Base-by-base conservation (phyloP, 805 yeast species). In the Metschnikowia baotianmanensis region DNA sequence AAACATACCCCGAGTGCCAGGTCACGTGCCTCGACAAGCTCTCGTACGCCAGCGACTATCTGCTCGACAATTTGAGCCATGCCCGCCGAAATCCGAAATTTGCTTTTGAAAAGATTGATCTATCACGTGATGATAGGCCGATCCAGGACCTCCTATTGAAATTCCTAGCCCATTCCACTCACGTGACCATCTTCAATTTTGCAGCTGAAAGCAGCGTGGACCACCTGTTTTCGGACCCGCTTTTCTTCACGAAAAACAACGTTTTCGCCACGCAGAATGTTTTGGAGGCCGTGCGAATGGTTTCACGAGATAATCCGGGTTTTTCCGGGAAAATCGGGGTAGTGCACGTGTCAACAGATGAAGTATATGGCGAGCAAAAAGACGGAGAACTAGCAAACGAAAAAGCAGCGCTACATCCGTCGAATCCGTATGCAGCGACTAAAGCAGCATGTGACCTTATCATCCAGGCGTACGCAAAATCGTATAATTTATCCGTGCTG, bases 141-240 rank as follows among this genome's bases (percentile, higher is more conserved):
- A n/a, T n/a, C n/a, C n/a, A n/a, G n/a, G n/a, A n/a, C n/a, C n/a
- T n/a, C n/a, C n/a, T n/a, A n/a, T n/a, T n/a, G n/a, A n/a, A n/a
- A n/a, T n/a, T n/a, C n/a, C n/a, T n/a, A n/a, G n/a, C n/a, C n/a
- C n/a, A n/a, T n/a, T n/a, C n/a, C n/a, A n/a, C n/a, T n/a, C n/a
- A n/a, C n/a, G 30, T 46, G 9, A 56, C 63, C 1, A 61, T 77
- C n/a, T 40, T 78, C 10, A 70, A 78, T 47, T 61, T 76, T 41
- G 83, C 83, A 0, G 83, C 82, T 5, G 77, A 76, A 42, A 68
- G 77, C 27, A 69, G 73, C 46, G 83, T 78, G 12, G 83, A 78
- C 50, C 63, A 62, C 31, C 74, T 80, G 8, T 76, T 77, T 38
- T 52, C 51, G 0, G 55, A 64, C 33, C 80, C 82, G 1, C 42